phyloP scores from a whole-genome alignment of 768 basidiomycete genomes.

The Gymnopilus dilepis region DNA sequence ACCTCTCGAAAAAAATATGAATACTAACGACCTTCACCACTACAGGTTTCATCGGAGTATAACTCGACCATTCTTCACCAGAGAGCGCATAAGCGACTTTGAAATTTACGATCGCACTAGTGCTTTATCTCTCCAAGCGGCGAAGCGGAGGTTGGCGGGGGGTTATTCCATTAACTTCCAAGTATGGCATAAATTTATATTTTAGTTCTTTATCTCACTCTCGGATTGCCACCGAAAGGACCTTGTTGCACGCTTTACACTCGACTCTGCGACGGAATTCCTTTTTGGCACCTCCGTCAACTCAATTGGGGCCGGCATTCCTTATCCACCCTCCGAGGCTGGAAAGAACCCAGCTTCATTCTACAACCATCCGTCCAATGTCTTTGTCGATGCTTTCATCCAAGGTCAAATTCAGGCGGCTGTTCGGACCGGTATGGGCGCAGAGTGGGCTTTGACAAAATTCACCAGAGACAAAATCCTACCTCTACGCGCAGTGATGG shows the following conservation, averaged over 20 bases:
- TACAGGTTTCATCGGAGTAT: slow-evolving; percentile 62
- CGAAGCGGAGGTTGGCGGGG: slow-evolving; percentile 47
- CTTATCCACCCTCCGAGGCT: slow-evolving; percentile 48
- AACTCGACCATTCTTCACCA: slow-evolving; percentile 72
- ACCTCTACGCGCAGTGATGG: slow-evolving; percentile 48
- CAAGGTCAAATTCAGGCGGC: slow-evolving; percentile 45
- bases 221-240: slow-evolving; percentile 56
- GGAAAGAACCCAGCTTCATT: slow-evolving; percentile 30
- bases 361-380: slow-evolving; percentile 41
- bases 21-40: too few species aligned
- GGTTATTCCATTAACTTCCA: slow-evolving; percentile 65
- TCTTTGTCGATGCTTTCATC: slow-evolving; percentile 56
- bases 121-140: slow-evolving; percentile 46
- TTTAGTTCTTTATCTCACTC: too few species aligned
- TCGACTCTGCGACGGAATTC: slow-evolving; percentile 69
- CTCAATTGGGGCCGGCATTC: slow-evolving; percentile 53
- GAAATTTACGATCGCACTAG: slow-evolving; percentile 64
- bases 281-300: slow-evolving; percentile 59
- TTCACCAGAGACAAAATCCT: slow-evolving; percentile 53
- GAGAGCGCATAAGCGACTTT: slow-evolving; percentile 63
- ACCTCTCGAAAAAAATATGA: too few species aligned
- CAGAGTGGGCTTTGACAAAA: slow-evolving; percentile 45
- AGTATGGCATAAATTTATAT: too few species aligned
- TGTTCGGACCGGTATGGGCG: slow-evolving; percentile 43
- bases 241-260: slow-evolving; percentile 57